phyloP scores from a whole-genome alignment of 1,139 yeast genomes.

The Taphrina confusa region DNA sequence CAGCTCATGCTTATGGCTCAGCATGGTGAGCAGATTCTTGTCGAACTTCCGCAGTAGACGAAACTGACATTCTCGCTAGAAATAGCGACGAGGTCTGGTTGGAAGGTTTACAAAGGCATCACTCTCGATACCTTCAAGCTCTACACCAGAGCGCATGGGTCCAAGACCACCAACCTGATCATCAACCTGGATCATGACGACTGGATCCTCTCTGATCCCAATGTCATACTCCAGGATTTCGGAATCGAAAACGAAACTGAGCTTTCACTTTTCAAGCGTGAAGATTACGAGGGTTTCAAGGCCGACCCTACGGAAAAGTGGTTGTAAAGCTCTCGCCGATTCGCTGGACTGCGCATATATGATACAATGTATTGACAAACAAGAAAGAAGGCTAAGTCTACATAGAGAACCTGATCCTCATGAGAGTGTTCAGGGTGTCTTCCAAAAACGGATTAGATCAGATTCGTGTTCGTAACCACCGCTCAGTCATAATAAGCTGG shows the following conservation, averaged over 20 bases:
- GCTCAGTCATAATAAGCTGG: no score
- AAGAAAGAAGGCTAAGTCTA: no score
- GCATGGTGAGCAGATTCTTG: slow-evolving; percentile 43
- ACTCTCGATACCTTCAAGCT: slow-evolving; percentile 56
- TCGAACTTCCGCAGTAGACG: slow-evolving; percentile 93
- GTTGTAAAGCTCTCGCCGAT: slow-evolving; percentile 51
- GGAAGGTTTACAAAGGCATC: slow-evolving; percentile 25
- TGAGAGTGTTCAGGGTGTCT: no score
- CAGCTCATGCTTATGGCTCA: slow-evolving; percentile 54
- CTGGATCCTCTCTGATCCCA: slow-evolving; percentile 60
- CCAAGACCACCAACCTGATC: slow-evolving; percentile 75
- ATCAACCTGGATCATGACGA: slow-evolving; percentile 80
- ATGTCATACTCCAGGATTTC: slow-evolving; percentile 50
- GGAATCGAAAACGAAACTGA: slow-evolving; percentile 76
- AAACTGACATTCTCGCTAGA: slow-evolving; percentile 37
- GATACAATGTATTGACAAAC: no score
- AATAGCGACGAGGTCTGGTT: slow-evolving; percentile 15
- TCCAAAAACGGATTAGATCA: no score
- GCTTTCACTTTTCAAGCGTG: slow-evolving; percentile 69
- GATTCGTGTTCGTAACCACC: no score
- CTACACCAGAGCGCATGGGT: slow-evolving; percentile 94
- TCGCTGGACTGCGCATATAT: no score
- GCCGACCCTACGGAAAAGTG: slow-evolving; percentile 88
- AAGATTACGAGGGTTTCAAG: slow-evolving; percentile 67
- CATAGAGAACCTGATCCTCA: no score